Evolutionary conservation across 2,329 filamentous ascomycete genomes (phyloP), one percentile per base, ranked within the genome.

Genomic region (Sarocladium kiliense): DNA sequence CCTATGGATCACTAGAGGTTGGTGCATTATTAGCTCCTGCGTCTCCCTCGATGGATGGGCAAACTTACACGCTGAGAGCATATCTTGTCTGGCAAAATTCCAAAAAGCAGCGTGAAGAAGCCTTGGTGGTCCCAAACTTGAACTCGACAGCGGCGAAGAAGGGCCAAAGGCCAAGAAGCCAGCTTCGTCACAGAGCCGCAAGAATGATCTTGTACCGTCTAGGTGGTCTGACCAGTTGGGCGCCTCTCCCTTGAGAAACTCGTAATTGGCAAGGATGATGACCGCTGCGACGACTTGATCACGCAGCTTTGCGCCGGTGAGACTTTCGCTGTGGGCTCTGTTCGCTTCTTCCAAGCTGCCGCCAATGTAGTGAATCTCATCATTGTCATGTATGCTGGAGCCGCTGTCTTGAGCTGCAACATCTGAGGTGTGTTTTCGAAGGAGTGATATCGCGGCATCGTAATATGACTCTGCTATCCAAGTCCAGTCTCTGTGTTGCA

Each of bases 171-270:
- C 44, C 7, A 47, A 18, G 25, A 47, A 47, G 12, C 44, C 44
- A n/a, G 44, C 44, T 30, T 47, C 44, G 21, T 47, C 44, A n/a
- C 44, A 47, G 25, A 47, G 44, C 27, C 44, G 23, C 12, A 47
- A 30, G 44, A 47, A 47, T 3, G 44, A 47, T 18, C 44, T 26
- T 3, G 44, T 47, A 18, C 44, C 44, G n/a, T 47, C 44, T 16
- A 47, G 44, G n/a, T 47, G 44, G n/a, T 47, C 44, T 10, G 44
- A 47, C 44, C 44, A 47, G n/a, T 47, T 47, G 3, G 44, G 44
- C n/a, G 44, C 44, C 3, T 27, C 44, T 3, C 44, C 44, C n/a
- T 47, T 47, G 44, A 47, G 44, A 30, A 47, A 47, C 25, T 47
- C 44, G 25, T 47, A 47, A 23, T 47, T 47, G 7, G 44, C 44